Conservation (phyloP, 192 early-diverging fungal genomes). For the Obelidium mucronatum region DNA sequence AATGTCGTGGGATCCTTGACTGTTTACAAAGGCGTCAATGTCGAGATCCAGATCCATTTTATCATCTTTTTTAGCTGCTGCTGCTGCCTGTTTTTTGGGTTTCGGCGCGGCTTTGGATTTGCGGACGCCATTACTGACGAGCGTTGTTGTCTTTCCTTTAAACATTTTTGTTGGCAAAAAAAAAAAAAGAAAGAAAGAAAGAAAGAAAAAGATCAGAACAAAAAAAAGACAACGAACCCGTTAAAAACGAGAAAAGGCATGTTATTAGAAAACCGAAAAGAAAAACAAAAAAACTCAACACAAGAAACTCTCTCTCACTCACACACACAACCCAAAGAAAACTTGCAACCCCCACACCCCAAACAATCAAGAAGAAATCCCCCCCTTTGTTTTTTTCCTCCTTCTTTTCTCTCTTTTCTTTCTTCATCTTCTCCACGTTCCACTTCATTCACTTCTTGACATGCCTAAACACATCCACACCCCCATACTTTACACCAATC, state of each 20-base stretch:
- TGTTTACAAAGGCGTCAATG: conserved; percentile 38
- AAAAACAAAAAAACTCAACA: neutral
- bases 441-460: conserved; percentile 20
- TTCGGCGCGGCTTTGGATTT: neutral
- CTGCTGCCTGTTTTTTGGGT: neutral
- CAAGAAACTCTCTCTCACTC: neutral
- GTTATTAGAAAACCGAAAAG: neutral
- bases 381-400: no score
- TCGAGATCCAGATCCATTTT: conserved; percentile 34
- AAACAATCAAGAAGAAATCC: neutral
- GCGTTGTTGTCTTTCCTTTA: conserved; percentile 24
- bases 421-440: no score
- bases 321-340: neutral
- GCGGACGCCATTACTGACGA: conserved; percentile 11
- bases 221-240: neutral
- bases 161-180: conserved; percentile 6
- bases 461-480: conserved; percentile 27
- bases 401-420: neutral
- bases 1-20: neutral
- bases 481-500: conserved; percentile 24
- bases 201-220: neutral
- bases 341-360: neutral
- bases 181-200: conserved; percentile 33
- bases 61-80: conserved; percentile 3
- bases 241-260: neutral